phyloP scores from a whole-genome alignment of 129 eudicot species.

The Centaurea solstitialis region DNA sequence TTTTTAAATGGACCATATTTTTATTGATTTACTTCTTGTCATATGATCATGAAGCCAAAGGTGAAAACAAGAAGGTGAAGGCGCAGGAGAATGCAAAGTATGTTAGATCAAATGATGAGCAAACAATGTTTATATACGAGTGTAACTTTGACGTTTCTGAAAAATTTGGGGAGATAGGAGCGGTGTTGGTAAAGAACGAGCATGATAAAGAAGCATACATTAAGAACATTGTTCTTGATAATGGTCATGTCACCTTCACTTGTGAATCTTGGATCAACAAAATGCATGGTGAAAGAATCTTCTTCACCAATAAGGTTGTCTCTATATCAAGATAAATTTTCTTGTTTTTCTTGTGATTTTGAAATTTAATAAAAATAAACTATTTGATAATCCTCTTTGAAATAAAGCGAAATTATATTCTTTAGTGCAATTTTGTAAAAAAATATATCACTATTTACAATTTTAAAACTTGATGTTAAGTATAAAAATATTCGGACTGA shows the following conservation, averaged over 20 bases:
- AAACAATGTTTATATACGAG: conserved; percentile 13
- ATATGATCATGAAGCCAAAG: conserved; percentile 7
- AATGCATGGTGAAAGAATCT: conserved; percentile 31
- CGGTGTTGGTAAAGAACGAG: conserved; percentile 42
- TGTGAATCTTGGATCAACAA: conserved; percentile 45
- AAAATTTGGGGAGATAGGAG: conserved; percentile 51
- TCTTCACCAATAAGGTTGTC: conserved; percentile 51
- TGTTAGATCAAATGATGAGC: too few species aligned
- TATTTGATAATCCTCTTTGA: too few species aligned
- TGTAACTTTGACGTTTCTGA: conserved; percentile 19
- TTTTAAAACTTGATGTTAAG: too few species aligned
- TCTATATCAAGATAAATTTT: background rate
- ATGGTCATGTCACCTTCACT: conserved; percentile 3
- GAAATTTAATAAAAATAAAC: too few species aligned
- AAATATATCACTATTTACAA: too few species aligned
- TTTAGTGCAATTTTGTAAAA: too few species aligned
- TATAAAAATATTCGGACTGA: too few species aligned
- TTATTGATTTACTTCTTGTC: background rate
- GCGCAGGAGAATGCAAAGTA: conserved; percentile 23
- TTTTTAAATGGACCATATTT: background rate
- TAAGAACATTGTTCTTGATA: conserved; percentile 18
- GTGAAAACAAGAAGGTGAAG: conserved; percentile 24
- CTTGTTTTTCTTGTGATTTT: too few species aligned
- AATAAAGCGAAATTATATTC: too few species aligned
- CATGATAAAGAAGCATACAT: conserved; percentile 42